These are phyloP conservation scores for Sclerotinia nivalis DNA, from an alignment of 2,329 filamentous ascomycete genomes.

Conservation along the genomic window DNA sequence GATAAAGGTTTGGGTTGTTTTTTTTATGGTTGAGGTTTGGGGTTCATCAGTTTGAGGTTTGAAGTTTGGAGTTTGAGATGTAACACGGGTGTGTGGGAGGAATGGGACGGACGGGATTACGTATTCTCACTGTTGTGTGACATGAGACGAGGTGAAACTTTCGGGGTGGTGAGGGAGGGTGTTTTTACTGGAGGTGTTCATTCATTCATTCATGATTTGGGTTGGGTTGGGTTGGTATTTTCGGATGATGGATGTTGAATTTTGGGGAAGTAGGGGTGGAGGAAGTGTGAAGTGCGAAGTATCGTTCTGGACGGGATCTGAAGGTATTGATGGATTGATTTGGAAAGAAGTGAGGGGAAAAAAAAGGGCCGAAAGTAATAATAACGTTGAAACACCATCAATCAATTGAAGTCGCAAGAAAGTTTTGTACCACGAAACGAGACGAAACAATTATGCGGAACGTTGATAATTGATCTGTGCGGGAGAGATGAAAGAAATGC, in stretches of 20 bases:
- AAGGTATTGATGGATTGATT: background rate
- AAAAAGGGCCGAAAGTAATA: background rate
- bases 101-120: background rate
- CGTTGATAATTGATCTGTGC: background rate
- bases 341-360: background rate
- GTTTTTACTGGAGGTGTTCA: too few relatives aligned
- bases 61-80: background rate
- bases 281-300: background rate
- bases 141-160: conserved; percentile 8
- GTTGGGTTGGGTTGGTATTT: background rate
- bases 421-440: background rate
- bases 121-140: background rate
- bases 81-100: background rate
- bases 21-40: background rate
- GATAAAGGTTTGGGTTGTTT: background rate
- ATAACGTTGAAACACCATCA: background rate
- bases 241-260: background rate
- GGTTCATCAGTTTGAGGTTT: background rate
- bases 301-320: background rate
- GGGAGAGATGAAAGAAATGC: background rate
- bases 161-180: background rate
- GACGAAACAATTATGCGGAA: background rate
- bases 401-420: background rate
- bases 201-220: background rate
- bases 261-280: background rate